Evolutionary conservation across 2,329 filamentous ascomycete species (phyloP).

Genomic region (Colletotrichum lupini): DNA sequence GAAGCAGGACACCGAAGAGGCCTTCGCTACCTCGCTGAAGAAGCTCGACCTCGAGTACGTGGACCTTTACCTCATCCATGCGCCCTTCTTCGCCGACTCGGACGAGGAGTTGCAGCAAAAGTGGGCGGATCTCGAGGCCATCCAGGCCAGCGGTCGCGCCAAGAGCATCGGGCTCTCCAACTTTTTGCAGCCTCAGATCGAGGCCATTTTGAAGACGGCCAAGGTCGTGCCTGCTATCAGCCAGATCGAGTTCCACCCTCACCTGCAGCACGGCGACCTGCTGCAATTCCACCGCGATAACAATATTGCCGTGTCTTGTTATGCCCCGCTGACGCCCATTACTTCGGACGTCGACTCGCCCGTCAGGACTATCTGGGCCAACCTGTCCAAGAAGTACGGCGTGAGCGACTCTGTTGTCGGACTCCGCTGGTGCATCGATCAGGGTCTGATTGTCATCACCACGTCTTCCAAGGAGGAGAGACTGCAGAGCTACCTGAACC

Average conservation of each 20-base stretch:
- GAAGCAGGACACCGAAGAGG: conserved; percentile 56
- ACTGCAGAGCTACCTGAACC: conserved; percentile 64
- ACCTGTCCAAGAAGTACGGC: conserved; percentile 67
- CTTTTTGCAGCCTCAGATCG: conserved; percentile 69
- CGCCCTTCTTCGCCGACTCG: conserved; percentile 62
- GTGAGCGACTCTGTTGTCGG: conserved; percentile 67
- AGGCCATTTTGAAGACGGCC: conserved; percentile 67
- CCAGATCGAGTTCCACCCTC: conserved; percentile 86
- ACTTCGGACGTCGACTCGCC: conserved; percentile 63
- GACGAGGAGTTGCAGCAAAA: conserved; percentile 65
- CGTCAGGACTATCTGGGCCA: conserved; percentile 60
- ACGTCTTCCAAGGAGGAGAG: conserved; percentile 69
- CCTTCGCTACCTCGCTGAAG: conserved; percentile 69
- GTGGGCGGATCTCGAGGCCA: conserved; percentile 72
- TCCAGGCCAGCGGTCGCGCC: conserved; percentile 73
- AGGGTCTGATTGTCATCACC: conserved; percentile 68
- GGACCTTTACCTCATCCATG: conserved; percentile 76
- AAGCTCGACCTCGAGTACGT: conserved; percentile 78
- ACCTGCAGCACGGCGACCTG: conserved; percentile 73
- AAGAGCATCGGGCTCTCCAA: conserved; percentile 83
- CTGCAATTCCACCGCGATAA: conserved; percentile 67
- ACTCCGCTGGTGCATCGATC: conserved; percentile 70
- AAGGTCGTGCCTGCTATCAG: conserved; percentile 75
- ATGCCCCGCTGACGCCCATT: conserved; percentile 65
- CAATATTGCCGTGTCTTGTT: conserved; percentile 66